These are phyloP conservation scores for Plasmodium adleri DNA, from an alignment of 169 alveolate genomes.

Conservation along the genomic window DNA sequence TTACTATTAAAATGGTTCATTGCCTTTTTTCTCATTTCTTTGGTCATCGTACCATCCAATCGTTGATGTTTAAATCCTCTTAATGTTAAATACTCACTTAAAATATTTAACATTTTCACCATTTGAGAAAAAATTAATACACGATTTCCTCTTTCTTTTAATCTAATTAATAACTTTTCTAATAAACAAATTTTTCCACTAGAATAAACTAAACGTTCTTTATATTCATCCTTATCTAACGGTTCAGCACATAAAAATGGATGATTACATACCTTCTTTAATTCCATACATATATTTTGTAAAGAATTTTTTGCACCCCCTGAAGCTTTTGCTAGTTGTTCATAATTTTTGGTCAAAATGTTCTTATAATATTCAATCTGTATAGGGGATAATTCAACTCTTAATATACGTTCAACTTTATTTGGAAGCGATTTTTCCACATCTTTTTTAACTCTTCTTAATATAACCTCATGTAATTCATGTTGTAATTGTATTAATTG, in stretches of 20 bases:
- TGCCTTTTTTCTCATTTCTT: conserved; percentile 96
- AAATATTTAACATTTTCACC: conserved; percentile 97
- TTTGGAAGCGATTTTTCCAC: conserved; percentile 93
- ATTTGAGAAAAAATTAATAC: conserved; percentile 97
- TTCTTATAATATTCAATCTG: conserved; percentile 91
- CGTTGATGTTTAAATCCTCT: conserved; percentile 97
- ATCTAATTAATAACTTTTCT: conserved; percentile 93
- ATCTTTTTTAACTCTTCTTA: conserved; percentile 92
- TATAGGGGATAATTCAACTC: conserved; percentile 93
- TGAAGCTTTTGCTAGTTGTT: conserved; percentile 89
- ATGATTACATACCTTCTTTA: conserved; percentile 98
- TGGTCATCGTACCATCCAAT: conserved; percentile 98
- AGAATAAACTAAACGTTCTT: conserved; percentile 89
- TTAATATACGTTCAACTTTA: conserved; percentile 91
- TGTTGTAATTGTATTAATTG: conserved; percentile 90
- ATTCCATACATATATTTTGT: conserved; percentile 95
- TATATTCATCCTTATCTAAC: conserved; percentile 89
- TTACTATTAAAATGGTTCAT: conserved; percentile 96
- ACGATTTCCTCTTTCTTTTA: conserved; percentile 94
- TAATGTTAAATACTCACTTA: conserved; percentile 95
- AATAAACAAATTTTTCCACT: conserved; percentile 96
- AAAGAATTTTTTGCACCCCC: conserved; percentile 92
- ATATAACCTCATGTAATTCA: conserved; percentile 90
- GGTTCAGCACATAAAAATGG: conserved; percentile 97
- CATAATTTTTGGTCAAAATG: conserved; percentile 91